A percentile compares a stretch with the other conserved stretches of the same genome.
phyloP scores from a whole-genome alignment of 345 rosid species.

The Microthlaspi erraticum region DNA sequence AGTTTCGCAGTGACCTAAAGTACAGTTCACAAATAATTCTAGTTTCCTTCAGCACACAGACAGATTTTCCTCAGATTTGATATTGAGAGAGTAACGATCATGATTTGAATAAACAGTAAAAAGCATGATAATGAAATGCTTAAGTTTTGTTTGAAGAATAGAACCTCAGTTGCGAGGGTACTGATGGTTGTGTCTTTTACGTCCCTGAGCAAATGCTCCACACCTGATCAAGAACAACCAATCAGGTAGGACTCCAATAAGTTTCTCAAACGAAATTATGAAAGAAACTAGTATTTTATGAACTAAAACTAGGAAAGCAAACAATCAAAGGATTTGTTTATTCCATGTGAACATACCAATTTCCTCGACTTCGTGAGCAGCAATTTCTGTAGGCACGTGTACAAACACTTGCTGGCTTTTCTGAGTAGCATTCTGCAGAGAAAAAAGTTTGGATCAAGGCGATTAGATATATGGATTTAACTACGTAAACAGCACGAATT shows the following conservation, averaged over 20 bases:
- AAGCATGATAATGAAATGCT: background rate
- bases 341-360: slow-evolving; percentile 62
- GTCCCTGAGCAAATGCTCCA: slow-evolving; percentile 49
- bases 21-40: slow-evolving; percentile 15
- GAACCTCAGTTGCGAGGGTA: slow-evolving; percentile 58
- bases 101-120: background rate
- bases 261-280: background rate
- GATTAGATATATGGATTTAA: background rate
- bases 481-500: background rate
- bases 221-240: slow-evolving; percentile 51
- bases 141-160: slow-evolving; percentile 7
- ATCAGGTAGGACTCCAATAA: background rate
- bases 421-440: slow-evolving; percentile 80
- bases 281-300: background rate
- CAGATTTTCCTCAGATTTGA: background rate
- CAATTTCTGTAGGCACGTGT: slow-evolving; percentile 79
- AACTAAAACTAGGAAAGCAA: slow-evolving; percentile 7
- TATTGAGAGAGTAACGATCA: background rate
- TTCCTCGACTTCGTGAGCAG: slow-evolving; percentile 90
- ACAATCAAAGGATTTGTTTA: background rate
- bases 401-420: slow-evolving; percentile 87
- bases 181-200: slow-evolving; percentile 49
- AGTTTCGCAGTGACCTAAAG: slow-evolving; percentile 73
- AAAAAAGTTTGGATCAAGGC: background rate
- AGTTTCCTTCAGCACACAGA: slow-evolving; percentile 22